Evolutionary conservation across 2,329 filamentous ascomycete species (phyloP), one percentile per base, ranked within the genome.

Genomic region (Xylaria sp.): DNA sequence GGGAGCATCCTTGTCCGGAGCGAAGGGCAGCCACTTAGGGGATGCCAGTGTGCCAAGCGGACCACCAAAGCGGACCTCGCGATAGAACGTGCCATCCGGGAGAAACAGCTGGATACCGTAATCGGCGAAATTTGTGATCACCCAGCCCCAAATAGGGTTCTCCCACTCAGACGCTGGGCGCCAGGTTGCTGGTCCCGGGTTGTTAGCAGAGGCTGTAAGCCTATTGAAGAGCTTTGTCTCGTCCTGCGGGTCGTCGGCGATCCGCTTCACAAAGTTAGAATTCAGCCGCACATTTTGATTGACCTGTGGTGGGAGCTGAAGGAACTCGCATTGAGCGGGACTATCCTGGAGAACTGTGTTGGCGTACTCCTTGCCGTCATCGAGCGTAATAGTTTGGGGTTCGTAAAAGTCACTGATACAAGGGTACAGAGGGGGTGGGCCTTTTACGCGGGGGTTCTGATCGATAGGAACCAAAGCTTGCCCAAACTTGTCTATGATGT

Each of bases 401-500:
- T 71, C 75, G 7, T 79, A 79, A 21, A 71, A 80, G 61, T 81
- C 78, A 55, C 79, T 79, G 11, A 81, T 72, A 69, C 75, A 77
- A 1, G 81, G 81, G 30, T 77, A 78, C 1, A 80, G 47, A 2
- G 75, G 69, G 1, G 71, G 69, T 5, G 64, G 72, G 0, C 64
- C 61, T 36, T 56, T 9, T 3, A 42, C 9, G 19, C 65, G 53
- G 1, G 76, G 74, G 50, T 67, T 56, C 47, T 30, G 64, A 36
- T 81, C 76, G 17, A 82, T 76, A 19, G 76, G 76, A 9, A 70
- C 53, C 27, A 83, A 60, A 9, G 75, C 74, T 56, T 85, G 84
- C 0, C 84, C 84, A 54, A 85, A 85, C 70, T 85, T 85, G 74
- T 86, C 84, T 36, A 85, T 75, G 48, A 85, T 78, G 69, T 84